These are phyloP conservation scores for Cucurbita maxima DNA, from an alignment of 306 rosid species.

Conservation along the genomic window DNA sequence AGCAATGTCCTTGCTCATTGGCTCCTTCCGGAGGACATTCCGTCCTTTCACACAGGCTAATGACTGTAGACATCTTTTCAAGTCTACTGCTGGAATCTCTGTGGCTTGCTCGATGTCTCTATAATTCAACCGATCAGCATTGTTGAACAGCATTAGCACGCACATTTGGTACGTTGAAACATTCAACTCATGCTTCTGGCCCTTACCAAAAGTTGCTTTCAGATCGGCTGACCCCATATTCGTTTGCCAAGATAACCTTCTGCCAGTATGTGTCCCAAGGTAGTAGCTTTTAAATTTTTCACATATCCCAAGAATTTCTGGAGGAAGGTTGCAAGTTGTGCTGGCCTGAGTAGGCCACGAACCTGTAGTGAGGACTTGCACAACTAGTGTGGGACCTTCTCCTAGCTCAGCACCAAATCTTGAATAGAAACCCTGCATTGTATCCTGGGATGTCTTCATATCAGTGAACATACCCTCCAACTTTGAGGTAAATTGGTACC, in stretches of 20 bases:
- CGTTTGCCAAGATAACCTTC: conserved; percentile 80
- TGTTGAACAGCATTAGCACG: conserved; percentile 66
- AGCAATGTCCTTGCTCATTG: conserved; percentile 67
- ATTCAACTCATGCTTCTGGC: conserved; percentile 69
- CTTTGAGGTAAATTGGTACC: conserved; percentile 66
- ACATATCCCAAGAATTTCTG: conserved; percentile 55
- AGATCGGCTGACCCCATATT: conserved; percentile 79
- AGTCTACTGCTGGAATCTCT: conserved; percentile 50
- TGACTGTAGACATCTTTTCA: conserved; percentile 79
- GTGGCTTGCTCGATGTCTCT: conserved; percentile 78
- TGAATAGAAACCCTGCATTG: conserved; percentile 62
- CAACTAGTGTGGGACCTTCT: conserved; percentile 58
- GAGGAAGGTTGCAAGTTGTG: conserved; percentile 60
- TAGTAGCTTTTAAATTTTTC: conserved; percentile 64
- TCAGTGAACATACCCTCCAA: conserved; percentile 78
- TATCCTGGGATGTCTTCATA: conserved; percentile 70
- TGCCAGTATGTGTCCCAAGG: conserved; percentile 62
- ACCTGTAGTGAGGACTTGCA: conserved; percentile 69
- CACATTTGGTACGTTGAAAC: conserved; percentile 88
- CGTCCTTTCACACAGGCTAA: conserved; percentile 77
- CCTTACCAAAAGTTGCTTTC: conserved; percentile 65
- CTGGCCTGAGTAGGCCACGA: conserved; percentile 80
- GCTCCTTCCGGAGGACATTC: conserved; percentile 73
- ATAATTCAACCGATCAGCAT: conserved; percentile 48
- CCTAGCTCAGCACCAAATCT: conserved; percentile 35